phyloP scores from a whole-genome alignment of 208 protist genomes.

The Crithidia fasciculata region DNA sequence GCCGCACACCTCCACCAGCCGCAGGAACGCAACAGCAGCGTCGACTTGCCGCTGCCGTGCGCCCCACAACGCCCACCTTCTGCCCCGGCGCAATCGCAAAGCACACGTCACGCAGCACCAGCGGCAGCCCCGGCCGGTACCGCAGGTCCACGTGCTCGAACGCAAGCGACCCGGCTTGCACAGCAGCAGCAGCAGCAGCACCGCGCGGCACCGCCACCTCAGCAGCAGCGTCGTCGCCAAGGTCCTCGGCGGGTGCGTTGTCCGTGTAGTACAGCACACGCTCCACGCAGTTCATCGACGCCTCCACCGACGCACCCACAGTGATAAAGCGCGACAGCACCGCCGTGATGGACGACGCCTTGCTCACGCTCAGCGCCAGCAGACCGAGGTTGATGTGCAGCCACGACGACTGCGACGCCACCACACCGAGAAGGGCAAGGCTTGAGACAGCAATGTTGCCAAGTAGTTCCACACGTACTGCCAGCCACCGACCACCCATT shows the following conservation, averaged over 20 bases:
- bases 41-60: slow-evolving; percentile 84
- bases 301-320: slow-evolving; percentile 51
- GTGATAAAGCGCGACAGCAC: slow-evolving; percentile 57
- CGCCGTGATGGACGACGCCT: slow-evolving; percentile 58
- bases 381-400: slow-evolving; percentile 44
- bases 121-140: slow-evolving; percentile 72
- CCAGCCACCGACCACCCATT: slow-evolving; percentile 81
- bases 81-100: slow-evolving; percentile 58
- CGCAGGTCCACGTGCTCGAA: slow-evolving; percentile 71
- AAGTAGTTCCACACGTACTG: slow-evolving; percentile 87
- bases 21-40: slow-evolving; percentile 70
- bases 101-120: slow-evolving; percentile 70
- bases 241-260: slow-evolving; percentile 56
- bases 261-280: slow-evolving; percentile 71
- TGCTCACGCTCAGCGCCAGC: slow-evolving; percentile 67
- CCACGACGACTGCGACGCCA: slow-evolving; percentile 32
- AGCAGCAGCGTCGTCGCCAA: background rate
- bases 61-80: slow-evolving; percentile 84
- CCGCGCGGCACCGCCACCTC: background rate
- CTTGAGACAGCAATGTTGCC: slow-evolving; percentile 66
- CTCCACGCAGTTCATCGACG: slow-evolving; percentile 83
- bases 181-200: background rate
- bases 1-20: slow-evolving; percentile 64
- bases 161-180: slow-evolving; percentile 36
- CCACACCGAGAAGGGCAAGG: slow-evolving; percentile 50